Percentiles rank a stretch among this genome's conserved stretches.
Evolutionary conservation across 129 eudicot species (phyloP).

Genomic region (Logfia minima): DNA sequence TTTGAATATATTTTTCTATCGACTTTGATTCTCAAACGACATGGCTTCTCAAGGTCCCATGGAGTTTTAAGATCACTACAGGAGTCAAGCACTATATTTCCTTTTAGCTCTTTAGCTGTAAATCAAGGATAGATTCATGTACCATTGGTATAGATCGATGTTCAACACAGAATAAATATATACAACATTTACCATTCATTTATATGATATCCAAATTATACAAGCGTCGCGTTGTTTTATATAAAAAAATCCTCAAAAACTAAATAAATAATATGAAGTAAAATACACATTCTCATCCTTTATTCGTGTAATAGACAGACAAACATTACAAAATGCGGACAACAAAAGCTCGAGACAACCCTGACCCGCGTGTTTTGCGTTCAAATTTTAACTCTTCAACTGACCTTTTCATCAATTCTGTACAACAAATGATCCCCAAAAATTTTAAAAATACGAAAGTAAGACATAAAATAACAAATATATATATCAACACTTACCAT

Average conservation of each 20-base stretch:
- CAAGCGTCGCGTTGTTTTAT: not conserved
- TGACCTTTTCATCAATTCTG: slow-evolving; percentile 7
- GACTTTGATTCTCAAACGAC: not conserved
- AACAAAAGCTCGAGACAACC: slow-evolving; percentile 17
- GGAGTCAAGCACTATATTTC: not conserved
- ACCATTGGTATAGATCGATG: too few species aligned
- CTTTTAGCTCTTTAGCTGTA: too few species aligned
- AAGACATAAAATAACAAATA: not conserved
- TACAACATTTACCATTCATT: not conserved
- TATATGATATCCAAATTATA: not conserved
- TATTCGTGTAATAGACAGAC: slow-evolving; percentile 16
- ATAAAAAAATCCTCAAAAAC: not conserved
- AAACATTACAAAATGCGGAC: slow-evolving; percentile 15
- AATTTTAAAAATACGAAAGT: slow-evolving; percentile 1
- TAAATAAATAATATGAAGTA: not conserved
- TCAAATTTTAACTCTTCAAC: not conserved
- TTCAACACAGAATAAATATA: too few species aligned
- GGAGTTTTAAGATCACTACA: not conserved
- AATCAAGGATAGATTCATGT: too few species aligned
- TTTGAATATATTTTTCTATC: too few species aligned
- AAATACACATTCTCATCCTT: slow-evolving; percentile 25
- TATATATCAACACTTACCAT: not conserved
- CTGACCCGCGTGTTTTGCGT: not conserved
- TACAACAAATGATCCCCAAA: slow-evolving; percentile 10
- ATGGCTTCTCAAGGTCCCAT: not conserved